These are phyloP conservation scores for Ramularia endophylla DNA, from an alignment of 2,329 filamentous ascomycete genomes.

Conservation along the genomic window DNA sequence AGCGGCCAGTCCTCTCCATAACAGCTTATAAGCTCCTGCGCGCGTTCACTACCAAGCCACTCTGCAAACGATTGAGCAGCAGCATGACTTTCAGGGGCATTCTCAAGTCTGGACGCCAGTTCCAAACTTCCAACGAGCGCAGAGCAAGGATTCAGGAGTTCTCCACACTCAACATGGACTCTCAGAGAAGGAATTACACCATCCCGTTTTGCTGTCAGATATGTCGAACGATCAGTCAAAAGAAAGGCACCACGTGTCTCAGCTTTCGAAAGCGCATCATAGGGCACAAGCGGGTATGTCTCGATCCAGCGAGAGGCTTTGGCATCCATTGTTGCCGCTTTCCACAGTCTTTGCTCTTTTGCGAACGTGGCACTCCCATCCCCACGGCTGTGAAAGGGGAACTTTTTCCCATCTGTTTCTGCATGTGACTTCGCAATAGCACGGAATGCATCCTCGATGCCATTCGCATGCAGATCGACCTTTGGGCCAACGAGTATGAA, in stretches of 20 bases:
- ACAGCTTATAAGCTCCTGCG: conserved; percentile 11
- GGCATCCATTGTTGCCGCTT: conserved; percentile 6
- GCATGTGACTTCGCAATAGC: conserved; percentile 2
- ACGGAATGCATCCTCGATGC: conserved; percentile 6
- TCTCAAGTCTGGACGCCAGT: background rate
- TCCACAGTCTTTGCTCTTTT: conserved; percentile 18
- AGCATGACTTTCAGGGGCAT: background rate
- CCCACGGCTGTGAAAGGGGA: conserved; percentile 17
- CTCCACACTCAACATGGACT: conserved; percentile 16
- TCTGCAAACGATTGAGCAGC: conserved; percentile 14
- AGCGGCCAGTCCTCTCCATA: conserved; percentile 17
- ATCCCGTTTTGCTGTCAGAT: conserved; percentile 18
- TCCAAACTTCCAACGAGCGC: conserved; percentile 9
- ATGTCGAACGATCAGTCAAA: conserved; percentile 21
- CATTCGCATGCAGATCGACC: background rate
- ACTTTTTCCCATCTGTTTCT: background rate
- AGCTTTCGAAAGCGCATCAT: conserved; percentile 18
- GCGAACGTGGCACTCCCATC: conserved; percentile 21
- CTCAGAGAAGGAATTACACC: conserved; percentile 8
- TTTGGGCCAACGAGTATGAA: conserved; percentile 20
- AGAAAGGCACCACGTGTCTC: conserved; percentile 17
- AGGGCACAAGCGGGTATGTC: conserved; percentile 14
- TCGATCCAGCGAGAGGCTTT: conserved; percentile 8
- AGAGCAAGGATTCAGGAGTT: conserved; percentile 21
- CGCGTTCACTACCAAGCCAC: conserved; percentile 11